A percentile compares a stretch with the other conserved stretches of the same genome.
Conservation (phyloP, 345 rosid genomes). For the Corymbia maculata region DNA sequence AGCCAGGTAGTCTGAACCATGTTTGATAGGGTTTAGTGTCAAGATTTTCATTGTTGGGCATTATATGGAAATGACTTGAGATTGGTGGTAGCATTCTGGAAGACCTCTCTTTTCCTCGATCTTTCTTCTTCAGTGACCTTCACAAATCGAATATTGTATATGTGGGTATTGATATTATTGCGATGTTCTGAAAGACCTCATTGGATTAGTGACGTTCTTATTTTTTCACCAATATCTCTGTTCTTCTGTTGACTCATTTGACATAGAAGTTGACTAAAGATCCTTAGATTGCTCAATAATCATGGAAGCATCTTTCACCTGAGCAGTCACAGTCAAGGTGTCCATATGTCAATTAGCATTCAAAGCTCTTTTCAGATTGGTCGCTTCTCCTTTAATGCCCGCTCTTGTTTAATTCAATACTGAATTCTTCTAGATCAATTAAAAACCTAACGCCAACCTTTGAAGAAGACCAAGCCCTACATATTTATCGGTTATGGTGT, state of each 20-base stretch:
- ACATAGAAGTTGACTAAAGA: not conserved
- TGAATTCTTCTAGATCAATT: not conserved
- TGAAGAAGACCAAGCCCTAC: not conserved
- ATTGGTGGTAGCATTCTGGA: not conserved
- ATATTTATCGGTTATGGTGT: not conserved
- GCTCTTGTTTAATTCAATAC: not conserved
- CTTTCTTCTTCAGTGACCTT: no score
- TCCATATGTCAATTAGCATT: not conserved
- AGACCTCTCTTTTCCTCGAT: no score
- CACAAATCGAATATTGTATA: not conserved
- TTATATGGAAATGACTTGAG: not conserved
- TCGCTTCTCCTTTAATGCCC: not conserved
- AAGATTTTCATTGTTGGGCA: no score
- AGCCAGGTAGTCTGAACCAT: not conserved
- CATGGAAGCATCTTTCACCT: not conserved
- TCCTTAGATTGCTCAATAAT: not conserved
- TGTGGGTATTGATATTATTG: not conserved
- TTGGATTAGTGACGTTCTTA: not conserved
- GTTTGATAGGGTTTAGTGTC: not conserved
- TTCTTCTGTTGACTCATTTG: not conserved
- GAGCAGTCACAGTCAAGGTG: not conserved
- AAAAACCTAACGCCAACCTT: not conserved
- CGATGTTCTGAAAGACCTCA: not conserved
- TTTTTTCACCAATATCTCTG: not conserved
- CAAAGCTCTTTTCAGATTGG: not conserved